Percentiles rank a stretch among this genome's conserved stretches.
Conservation (phyloP, 2,329 filamentous ascomycete species). For the Penicillium sp. region DNA sequence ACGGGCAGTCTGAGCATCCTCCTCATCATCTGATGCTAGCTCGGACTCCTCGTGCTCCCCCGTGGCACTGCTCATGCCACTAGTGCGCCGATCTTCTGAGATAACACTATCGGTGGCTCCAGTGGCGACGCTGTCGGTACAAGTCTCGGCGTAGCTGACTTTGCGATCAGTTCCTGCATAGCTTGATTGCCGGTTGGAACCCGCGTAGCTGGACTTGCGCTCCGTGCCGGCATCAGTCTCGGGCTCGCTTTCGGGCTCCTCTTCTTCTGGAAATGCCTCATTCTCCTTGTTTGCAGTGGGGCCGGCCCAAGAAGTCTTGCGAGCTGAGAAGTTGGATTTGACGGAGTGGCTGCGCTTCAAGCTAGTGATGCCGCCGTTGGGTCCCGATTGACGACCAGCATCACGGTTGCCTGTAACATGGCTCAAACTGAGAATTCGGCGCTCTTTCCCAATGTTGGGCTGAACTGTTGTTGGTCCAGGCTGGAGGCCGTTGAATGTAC, state of each 20-base stretch:
- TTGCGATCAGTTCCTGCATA: conserved; percentile 33
- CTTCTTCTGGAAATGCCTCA: conserved; percentile 61
- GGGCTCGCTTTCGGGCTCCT: conserved; percentile 51
- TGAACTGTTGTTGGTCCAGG: conserved; percentile 45
- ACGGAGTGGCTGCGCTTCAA: conserved; percentile 79
- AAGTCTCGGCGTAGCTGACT: conserved; percentile 32
- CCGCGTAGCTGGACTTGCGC: conserved; percentile 45
- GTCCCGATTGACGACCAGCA: conserved; percentile 34
- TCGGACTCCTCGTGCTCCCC: conserved; percentile 18
- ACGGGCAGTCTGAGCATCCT: conserved; percentile 17
- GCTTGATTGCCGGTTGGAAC: conserved; percentile 26
- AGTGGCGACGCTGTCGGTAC: conserved; percentile 43
- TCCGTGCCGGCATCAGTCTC: conserved; percentile 55
- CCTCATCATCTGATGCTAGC: conserved; percentile 13
- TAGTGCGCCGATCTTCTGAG: conserved; percentile 41
- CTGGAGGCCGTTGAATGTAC: conserved; percentile 45
- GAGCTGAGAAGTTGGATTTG: conserved; percentile 59
- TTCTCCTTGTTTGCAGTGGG: conserved; percentile 61
- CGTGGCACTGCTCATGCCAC: conserved; percentile 38
- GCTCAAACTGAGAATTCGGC: conserved; percentile 85
- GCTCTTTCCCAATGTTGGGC: conserved; percentile 55
- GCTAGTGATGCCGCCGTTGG: conserved; percentile 50
- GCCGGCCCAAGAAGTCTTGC: conserved; percentile 71
- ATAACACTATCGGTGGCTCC: conserved; percentile 41
- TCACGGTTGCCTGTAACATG: conserved; percentile 76